phyloP scores from a whole-genome alignment of 179 eudicot species.

The Drosera spatulata region DNA sequence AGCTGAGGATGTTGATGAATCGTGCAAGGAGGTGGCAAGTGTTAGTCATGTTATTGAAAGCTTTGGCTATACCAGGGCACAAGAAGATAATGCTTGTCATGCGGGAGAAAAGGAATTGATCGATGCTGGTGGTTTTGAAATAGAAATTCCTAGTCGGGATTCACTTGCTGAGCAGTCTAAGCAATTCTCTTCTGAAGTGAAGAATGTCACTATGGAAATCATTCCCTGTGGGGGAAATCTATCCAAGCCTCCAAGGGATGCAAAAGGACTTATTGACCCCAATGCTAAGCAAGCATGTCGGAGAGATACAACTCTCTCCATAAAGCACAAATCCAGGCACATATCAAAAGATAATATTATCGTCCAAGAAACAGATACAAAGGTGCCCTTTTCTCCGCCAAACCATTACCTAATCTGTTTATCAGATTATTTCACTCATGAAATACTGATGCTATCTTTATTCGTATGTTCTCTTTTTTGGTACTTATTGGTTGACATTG shows the following conservation, averaged over 20 bases:
- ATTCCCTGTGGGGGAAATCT: conserved; percentile 9
- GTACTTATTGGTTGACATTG: neutral
- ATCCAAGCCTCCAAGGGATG: conserved; percentile 12
- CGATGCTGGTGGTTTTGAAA: conserved; percentile 12
- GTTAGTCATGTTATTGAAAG: conserved; percentile 12
- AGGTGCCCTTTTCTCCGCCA: conserved; percentile 19
- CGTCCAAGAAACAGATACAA: conserved; percentile 14
- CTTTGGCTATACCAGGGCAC: conserved; percentile 6
- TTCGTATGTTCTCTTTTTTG: neutral
- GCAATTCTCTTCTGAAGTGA: conserved; percentile 13
- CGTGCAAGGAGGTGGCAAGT: conserved; percentile 15
- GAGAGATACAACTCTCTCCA: conserved; percentile 9
- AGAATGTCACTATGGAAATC: conserved; percentile 17
- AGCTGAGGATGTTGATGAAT: conserved; percentile 16
- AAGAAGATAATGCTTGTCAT: conserved; percentile 14
- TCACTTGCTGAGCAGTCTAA: conserved; percentile 11
- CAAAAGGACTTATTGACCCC: conserved; percentile 10
- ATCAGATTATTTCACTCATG: neutral
- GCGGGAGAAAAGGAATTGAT: conserved; percentile 14
- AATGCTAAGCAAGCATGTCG: conserved; percentile 13
- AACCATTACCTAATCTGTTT: conserved; percentile 1
- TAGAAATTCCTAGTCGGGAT: neutral
- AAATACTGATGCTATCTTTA: neutral
- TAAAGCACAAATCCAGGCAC: conserved; percentile 30
- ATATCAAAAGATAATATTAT: conserved; percentile 9